phyloP scores from a whole-genome alignment of 2,329 filamentous ascomycete species.

The Pyrenophora seminiperda region DNA sequence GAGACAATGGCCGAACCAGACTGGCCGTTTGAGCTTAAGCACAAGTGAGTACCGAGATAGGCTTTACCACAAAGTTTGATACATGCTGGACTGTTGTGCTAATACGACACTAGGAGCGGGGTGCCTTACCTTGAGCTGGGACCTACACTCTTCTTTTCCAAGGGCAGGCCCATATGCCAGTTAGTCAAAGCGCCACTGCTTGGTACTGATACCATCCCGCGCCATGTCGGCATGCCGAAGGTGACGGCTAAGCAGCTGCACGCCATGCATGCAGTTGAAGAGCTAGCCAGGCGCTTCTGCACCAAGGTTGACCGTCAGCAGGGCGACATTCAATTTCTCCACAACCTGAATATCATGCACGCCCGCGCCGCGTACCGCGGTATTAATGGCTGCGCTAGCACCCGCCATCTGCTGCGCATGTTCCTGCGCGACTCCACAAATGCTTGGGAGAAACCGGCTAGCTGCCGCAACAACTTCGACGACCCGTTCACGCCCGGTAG shows the following conservation, averaged over 20 bases:
- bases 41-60: constrained; percentile 33
- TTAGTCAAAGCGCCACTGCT: constrained; percentile 47
- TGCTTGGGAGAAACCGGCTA: constrained; percentile 41
- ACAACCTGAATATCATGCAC: constrained; percentile 47
- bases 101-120: constrained; percentile 25
- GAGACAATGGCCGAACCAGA: constrained; percentile 42
- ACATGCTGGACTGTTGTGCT: neutral
- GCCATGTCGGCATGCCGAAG: constrained; percentile 37
- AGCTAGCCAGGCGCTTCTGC: constrained; percentile 36
- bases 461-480: constrained; percentile 37
- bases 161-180: constrained; percentile 45
- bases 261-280: constrained; percentile 38
- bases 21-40: constrained; percentile 48
- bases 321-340: constrained; percentile 47
- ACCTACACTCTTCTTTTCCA: constrained; percentile 44
- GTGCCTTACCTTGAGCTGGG: constrained; percentile 42
- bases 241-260: constrained; percentile 37
- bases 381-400: constrained; percentile 29
- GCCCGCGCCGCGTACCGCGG: constrained; percentile 43
- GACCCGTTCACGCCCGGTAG: constrained; percentile 40
- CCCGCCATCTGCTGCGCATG: constrained; percentile 46
- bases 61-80: neutral
- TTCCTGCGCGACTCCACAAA: constrained; percentile 44
- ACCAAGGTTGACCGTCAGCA: constrained; percentile 41
- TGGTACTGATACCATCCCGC: constrained; percentile 41